Conservation (phyloP, 192 early-diverging fungal species). For the Coemansia erecta region DNA sequence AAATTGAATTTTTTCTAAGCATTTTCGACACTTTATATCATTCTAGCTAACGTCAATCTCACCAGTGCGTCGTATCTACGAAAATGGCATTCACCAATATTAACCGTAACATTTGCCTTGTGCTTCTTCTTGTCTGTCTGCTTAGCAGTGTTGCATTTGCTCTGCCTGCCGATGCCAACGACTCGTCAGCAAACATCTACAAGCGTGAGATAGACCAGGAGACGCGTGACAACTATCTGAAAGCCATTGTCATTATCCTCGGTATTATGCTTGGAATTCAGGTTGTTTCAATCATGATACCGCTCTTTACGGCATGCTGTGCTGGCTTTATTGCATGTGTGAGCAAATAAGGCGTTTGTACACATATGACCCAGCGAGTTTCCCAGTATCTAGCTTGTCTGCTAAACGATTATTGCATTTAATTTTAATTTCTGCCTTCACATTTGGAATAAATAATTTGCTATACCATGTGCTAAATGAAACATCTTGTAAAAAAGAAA, state of each 20-base stretch:
- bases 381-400: too few relatives aligned
- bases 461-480: too few relatives aligned
- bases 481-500: too few relatives aligned
- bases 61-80: too few relatives aligned
- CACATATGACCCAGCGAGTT: too few relatives aligned
- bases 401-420: too few relatives aligned
- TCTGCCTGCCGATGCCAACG: background rate
- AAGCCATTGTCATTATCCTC: slow-evolving; percentile 3
- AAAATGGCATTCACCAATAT: background rate
- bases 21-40: too few relatives aligned
- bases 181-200: background rate
- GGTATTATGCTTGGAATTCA: slow-evolving; percentile 1
- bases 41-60: too few relatives aligned
- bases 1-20: too few relatives aligned
- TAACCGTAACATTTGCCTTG: background rate
- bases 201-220: slow-evolving; percentile 4
- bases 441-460: too few relatives aligned
- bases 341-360: background rate
- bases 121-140: background rate
- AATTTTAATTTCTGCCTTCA: too few relatives aligned
- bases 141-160: background rate
- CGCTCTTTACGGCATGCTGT: background rate
- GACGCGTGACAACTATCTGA: slow-evolving; percentile 8
- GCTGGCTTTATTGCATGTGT: background rate
- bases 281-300: background rate